Conservation (phyloP, 1,284 basidiomycete species). For the Trichosporon inkin region DNA sequence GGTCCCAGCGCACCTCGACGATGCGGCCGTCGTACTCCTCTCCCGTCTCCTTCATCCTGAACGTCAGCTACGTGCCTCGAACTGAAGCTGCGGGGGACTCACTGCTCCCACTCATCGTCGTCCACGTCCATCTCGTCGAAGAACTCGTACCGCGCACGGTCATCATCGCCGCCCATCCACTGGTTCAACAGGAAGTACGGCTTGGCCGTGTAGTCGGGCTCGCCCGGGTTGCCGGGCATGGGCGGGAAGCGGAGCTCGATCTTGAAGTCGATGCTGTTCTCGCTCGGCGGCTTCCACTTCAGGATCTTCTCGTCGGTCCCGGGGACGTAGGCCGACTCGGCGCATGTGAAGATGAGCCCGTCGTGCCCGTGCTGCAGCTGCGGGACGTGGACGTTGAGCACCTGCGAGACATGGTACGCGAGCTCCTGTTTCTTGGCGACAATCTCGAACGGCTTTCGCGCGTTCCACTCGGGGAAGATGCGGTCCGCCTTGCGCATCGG, state of each 20-base stretch:
- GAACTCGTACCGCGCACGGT: slow-evolving; percentile 60
- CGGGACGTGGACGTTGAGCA: slow-evolving; percentile 79
- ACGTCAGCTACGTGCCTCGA: neutral
- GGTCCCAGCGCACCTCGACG: slow-evolving; percentile 90
- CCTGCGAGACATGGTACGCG: slow-evolving; percentile 82
- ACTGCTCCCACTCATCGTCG: slow-evolving; percentile 92
- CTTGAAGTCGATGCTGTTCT: slow-evolving; percentile 98
- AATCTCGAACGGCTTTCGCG: slow-evolving; percentile 79
- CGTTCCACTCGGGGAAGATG: slow-evolving; percentile 60
- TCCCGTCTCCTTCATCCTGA: slow-evolving; percentile 74
- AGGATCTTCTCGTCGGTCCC: slow-evolving; percentile 89
- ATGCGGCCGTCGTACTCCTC: slow-evolving; percentile 91
- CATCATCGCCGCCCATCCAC: slow-evolving; percentile 61
- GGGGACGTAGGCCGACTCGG: slow-evolving; percentile 74
- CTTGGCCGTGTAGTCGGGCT: slow-evolving; percentile 77
- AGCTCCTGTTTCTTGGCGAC: slow-evolving; percentile 80
- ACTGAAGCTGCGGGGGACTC: slow-evolving; percentile 42
- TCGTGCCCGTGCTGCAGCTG: slow-evolving; percentile 90
- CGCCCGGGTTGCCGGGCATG: slow-evolving; percentile 52
- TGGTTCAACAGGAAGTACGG: slow-evolving; percentile 79
- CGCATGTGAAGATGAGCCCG: slow-evolving; percentile 94
- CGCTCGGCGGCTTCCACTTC: slow-evolving; percentile 98
- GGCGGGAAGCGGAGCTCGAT: slow-evolving; percentile 88
- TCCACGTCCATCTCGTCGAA: slow-evolving; percentile 83
- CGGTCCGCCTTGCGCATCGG: slow-evolving; percentile 70